Evolutionary conservation across 192 early-diverging fungal genomes (phyloP), one percentile per base, ranked within the genome.

Genomic region (Dissophora ornata): DNA sequence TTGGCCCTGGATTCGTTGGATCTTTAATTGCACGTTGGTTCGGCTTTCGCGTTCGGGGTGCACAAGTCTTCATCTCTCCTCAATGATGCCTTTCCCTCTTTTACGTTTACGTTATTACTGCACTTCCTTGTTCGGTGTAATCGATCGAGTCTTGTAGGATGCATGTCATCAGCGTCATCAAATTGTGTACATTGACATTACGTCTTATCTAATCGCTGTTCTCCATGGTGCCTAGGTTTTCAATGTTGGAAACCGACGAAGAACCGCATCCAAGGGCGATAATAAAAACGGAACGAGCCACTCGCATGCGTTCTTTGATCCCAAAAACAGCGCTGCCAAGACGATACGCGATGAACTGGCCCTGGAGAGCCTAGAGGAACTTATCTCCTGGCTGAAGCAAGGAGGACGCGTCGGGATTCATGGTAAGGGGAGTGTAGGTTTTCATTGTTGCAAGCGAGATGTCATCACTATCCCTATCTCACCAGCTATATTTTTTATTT

Each of bases 221-320:
- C 11, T 24, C 21, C 54, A 38, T 8, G 6, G 36, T 38, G 36
- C 36, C 36, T 38, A 88, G 80, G 84, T 96, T 13, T 96, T 99
- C 71, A 99, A 99, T 66, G 97, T 99, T 5, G 97, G 97, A 62
- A 97, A 97, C 83, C 84, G 92, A 11, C 85, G 97, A 47, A 89
- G 97, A 57, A 88, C 91, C 41, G 83, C 83, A 2, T 85, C 86
- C 33, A 68, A 81, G 42, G 71, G 65, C 21, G 66, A 66, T 40
- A 84, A 86, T 58, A 83, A 61, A 55, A 71, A 61, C 28, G 62
- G 67, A 24, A 71, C 67, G 40, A 80, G 63, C 9, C 96, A 97
- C 56, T 91, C 92, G 55, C 89, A 93, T 40, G 79, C 82, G n/a
- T 99, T 99, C 70, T 99, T 99, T 79, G 97, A 98, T 60, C 92